These are phyloP conservation scores for Podosphaera aphanis DNA, from an alignment of 2,329 filamentous ascomycete genomes.

Conservation along the genomic window DNA sequence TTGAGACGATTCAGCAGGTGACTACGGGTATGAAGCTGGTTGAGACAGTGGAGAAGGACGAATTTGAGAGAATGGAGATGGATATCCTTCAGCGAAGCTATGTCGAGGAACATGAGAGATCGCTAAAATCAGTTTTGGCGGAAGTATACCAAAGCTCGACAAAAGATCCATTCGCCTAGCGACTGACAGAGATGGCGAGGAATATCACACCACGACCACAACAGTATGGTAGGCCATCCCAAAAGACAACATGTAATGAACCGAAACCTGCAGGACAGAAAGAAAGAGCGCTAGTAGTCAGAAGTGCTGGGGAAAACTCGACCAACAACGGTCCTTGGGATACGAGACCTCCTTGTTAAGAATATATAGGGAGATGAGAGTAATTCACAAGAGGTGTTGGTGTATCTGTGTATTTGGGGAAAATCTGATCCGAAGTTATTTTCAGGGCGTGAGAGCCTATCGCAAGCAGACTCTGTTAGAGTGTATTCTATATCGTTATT, in stretches of 20 bases:
- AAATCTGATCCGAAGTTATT: no score
- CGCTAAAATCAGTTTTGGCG: neutral
- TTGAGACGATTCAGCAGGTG: neutral
- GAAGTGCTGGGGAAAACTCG: neutral
- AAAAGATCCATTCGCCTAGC: neutral
- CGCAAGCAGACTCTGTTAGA: no score
- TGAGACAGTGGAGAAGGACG: neutral
- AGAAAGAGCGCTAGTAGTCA: neutral
- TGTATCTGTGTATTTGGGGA: no score
- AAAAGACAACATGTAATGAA: neutral
- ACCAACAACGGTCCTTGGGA: neutral
- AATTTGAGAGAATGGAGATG: neutral
- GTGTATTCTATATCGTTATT: no score
- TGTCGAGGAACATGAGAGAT: neutral
- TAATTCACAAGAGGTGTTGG: no score
- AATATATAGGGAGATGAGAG: no score
- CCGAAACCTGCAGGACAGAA: neutral
- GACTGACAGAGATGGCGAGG: neutral
- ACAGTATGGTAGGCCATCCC: neutral
- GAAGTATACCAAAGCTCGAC: neutral
- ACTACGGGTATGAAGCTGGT: neutral
- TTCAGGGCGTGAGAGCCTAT: no score
- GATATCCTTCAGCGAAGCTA: neutral
- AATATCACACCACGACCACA: neutral
- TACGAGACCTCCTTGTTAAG: neutral